Evolutionary conservation across 2,329 filamentous ascomycete genomes (phyloP).

Genomic region (Berkeleyomyces basicola): DNA sequence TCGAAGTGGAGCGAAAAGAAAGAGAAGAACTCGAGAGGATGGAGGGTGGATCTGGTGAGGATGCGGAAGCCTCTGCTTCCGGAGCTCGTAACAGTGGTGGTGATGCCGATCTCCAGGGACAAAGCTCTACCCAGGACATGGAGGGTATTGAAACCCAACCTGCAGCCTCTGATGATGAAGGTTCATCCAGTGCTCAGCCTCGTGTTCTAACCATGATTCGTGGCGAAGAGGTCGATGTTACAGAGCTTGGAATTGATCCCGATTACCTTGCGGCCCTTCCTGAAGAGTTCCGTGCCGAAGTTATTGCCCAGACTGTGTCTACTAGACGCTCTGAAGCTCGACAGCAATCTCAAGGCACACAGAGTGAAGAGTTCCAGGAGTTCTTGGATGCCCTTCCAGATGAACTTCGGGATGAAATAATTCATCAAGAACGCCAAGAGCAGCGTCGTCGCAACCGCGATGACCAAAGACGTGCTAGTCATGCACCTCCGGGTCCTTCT

Average conservation of each 20-base stretch:
- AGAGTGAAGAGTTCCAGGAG: constrained; percentile 75
- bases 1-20: constrained; percentile 39
- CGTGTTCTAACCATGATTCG: constrained; percentile 68
- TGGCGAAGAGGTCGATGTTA: constrained; percentile 81
- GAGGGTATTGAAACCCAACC: constrained; percentile 53
- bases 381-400: constrained; percentile 86
- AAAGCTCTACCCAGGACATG: constrained; percentile 33
- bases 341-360: constrained; percentile 51
- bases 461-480: constrained; percentile 52
- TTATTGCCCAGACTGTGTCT: constrained; percentile 79
- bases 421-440: constrained; percentile 79
- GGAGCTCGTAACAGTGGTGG: neutral
- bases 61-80: constrained; percentile 42
- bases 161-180: constrained; percentile 20
- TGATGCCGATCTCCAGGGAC: neutral
- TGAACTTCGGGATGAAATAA: constrained; percentile 77
- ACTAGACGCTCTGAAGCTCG: constrained; percentile 64
- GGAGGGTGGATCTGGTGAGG: constrained; percentile 19
- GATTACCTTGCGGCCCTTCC: constrained; percentile 95
- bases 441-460: constrained; percentile 77
- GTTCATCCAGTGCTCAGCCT: constrained; percentile 17
- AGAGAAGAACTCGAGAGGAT: constrained; percentile 22
- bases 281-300: constrained; percentile 89
- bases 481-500: constrained; percentile 24
- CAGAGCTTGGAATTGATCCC: constrained; percentile 80